Base-by-base conservation (phyloP, 331 rosid genomes). In the Spiraea crenata region DNA sequence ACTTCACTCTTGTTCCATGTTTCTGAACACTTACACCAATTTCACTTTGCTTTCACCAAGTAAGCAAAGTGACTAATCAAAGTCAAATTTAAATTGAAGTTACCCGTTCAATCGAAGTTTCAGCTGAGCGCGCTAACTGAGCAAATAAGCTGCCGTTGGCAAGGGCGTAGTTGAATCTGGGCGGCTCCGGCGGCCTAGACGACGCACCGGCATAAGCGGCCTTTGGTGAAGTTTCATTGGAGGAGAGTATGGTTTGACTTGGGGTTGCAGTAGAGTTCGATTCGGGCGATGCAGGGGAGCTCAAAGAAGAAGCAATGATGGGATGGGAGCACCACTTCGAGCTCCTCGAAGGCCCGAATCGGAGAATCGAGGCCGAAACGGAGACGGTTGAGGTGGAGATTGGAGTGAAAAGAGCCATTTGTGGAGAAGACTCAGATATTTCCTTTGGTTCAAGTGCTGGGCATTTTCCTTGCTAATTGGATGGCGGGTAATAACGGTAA, bases 91-190 rank as follows among this genome's bases (percentile, higher is more conserved):
- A 5, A 17, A 38, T 5, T 19, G 11, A 12, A 51, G 7, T 57
- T 77, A 95, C 98, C 96, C 87, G 91, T 82, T 95, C 99, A 47
- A 95, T 84, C 61, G 83, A 31, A 51, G 99, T 86, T 71, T 95
- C 99, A 3, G 98, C 72, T 64, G 91, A 73, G 41, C 74, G 87
- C 74, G 90, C 5, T 17, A 91, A 25, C 67, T 84, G 80, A 55
- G 74, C 11, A 73, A 86, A 0, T 0, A 85, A 89, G 79, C 42
- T 81, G 69, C 82, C 85, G 77, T 69, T 91, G n/a, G 89, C 47
- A 9, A 75, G 42, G 0, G 92, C 84, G 63, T 89, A 82, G 31
- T 78, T 78, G 69, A 82, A 84, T 75, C 72, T 61, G 4, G 88
- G 75, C 3, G 92, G 77, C 5, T 82, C 80, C 0, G 77, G 78